phyloP scores from a whole-genome alignment of 371 early-diverging fungal genomes.

The Syncephalastrum racemosum region DNA sequence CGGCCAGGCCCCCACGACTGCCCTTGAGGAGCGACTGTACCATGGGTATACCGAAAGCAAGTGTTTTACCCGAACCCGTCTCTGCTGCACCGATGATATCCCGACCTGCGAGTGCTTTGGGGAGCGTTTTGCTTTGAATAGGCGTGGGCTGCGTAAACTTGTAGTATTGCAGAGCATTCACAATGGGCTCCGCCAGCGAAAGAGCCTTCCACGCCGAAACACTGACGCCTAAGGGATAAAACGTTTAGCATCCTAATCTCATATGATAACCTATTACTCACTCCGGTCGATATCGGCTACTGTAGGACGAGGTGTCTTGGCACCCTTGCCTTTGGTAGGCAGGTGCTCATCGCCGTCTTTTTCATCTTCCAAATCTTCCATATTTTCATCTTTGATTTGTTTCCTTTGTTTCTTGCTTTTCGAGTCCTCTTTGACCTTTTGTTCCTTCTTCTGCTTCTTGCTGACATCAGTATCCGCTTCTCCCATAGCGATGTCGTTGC shows the following conservation, averaged over 20 bases:
- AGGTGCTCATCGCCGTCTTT: conserved; percentile 9
- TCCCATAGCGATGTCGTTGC: conserved; percentile 21
- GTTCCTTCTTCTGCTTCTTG: conserved; percentile 20
- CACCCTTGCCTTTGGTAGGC: conserved; percentile 3
- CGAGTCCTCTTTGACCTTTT: background rate
- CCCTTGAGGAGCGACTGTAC: conserved; percentile 57
- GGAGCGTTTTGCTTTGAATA: conserved; percentile 90
- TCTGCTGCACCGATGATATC: conserved; percentile 98
- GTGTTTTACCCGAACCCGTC: conserved; percentile 96
- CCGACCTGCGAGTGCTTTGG: conserved; percentile 67
- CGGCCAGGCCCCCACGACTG: conserved; percentile 31
- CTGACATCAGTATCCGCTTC: conserved; percentile 16
- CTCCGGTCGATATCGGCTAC: conserved; percentile 44
- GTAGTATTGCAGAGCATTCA: conserved; percentile 67
- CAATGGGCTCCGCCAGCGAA: conserved; percentile 52
- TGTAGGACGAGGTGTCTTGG: conserved; percentile 23
- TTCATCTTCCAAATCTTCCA: background rate
- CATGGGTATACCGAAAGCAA: conserved; percentile 92
- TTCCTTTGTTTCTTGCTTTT: background rate
- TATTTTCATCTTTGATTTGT: background rate
- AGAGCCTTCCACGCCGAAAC: conserved; percentile 59
- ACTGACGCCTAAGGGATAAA: conserved; percentile 39
- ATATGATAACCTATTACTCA: background rate
- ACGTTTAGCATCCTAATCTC: background rate
- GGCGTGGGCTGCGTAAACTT: conserved; percentile 86